Evolutionary conservation across 441 rosid genomes (phyloP).

Genomic region (Eutrema salsugineum): DNA sequence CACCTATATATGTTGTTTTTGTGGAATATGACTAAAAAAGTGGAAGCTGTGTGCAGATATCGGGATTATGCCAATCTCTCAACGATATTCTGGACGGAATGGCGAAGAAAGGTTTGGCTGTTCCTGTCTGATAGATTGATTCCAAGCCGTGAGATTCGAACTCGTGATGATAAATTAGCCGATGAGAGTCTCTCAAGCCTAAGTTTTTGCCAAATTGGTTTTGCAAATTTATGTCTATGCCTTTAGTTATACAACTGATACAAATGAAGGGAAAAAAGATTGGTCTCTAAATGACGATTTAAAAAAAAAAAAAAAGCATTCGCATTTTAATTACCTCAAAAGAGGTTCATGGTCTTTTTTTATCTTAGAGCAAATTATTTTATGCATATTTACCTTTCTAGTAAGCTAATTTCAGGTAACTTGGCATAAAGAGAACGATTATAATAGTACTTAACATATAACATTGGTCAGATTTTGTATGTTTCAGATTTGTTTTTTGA

Average conservation of each 20-base stretch:
- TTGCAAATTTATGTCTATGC: conserved; percentile 9
- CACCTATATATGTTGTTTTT: background rate
- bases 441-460: no score
- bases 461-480: no score
- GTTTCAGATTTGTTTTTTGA: no score
- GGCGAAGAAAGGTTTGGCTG: conserved; percentile 89
- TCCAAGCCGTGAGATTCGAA: conserved; percentile 5
- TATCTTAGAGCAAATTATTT: background rate
- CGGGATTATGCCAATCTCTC: conserved; percentile 89
- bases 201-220: conserved; percentile 18
- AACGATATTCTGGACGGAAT: conserved; percentile 87
- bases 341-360: background rate
- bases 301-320: background rate
- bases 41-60: conserved; percentile 51
- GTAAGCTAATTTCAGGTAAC: no score
- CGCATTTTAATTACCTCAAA: background rate
- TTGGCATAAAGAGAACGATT: no score
- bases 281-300: background rate
- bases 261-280: background rate
- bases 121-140: conserved; percentile 57
- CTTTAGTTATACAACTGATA: conserved; percentile 18
- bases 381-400: background rate
- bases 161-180: conserved; percentile 8
- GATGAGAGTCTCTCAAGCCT: conserved; percentile 2
- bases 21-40: background rate